Evolutionary conservation across 805 yeast genomes (phyloP), one percentile per base, ranked within the genome.

Genomic region (Lipomyces yamadae): DNA sequence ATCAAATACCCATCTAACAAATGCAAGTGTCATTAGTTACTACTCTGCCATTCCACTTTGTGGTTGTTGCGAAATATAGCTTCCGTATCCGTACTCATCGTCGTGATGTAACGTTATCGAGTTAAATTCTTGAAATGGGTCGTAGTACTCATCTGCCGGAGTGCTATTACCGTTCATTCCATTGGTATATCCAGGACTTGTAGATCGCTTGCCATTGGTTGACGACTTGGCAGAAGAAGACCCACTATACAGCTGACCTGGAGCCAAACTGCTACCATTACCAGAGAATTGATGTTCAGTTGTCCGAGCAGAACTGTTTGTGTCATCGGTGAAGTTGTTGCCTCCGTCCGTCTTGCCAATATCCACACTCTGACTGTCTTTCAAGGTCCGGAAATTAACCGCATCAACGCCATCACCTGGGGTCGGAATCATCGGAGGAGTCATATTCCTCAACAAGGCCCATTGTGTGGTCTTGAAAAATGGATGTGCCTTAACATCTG

Each of bases 361-460:
- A 52, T 79, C 80, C 13, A 75, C 68, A 45, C 77, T 72, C 55
- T 74, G 72, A 39, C 76, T 74, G 52, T 75, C 79, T 64, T 73
- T 73, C 58, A 76, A 60, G 35, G 65, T 54, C 18, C 73, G 63
- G 64, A 74, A 72, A 61, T 71, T 73, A 45, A 67, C 70, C 4
- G 86, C 84, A 62, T 86, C 89, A 30, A 82, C 76, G n/a, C 82
- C 86, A 58, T 82, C 81, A 10, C 85, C 81, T 56, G 92, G 82
- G 0, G 89, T 89, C 0, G 99, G 99, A 18, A 95, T 88, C 88
- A 95, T 88, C 15, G 99, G 99, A 0, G 99, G 98, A 66, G 89
- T 89, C 76, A 89, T 95, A 77, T 95, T 91, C 73, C 99, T 84
- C 65, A 95, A 80, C 66, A 95, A 81, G 0, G 99, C 98, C 99